Percentiles rank a stretch among this genome's conserved stretches.
Evolutionary conservation across 2,329 filamentous ascomycete genomes (phyloP).

Genomic region (Exophiala alcalophila): DNA sequence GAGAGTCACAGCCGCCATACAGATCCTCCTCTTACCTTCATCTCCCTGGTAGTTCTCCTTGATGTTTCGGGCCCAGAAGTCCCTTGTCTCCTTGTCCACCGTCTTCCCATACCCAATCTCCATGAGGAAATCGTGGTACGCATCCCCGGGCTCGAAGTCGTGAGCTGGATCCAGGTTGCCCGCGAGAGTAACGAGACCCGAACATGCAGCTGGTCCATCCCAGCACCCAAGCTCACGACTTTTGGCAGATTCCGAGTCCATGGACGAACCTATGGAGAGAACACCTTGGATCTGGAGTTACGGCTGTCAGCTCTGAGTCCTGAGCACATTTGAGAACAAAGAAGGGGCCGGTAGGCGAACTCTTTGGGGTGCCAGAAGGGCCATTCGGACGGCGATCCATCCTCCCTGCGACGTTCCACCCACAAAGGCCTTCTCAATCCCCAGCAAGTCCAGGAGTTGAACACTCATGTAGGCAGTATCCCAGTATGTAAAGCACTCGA

Average conservation of each 20-base stretch:
- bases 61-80: conserved; percentile 46
- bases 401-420: conserved; percentile 55
- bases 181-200: background rate
- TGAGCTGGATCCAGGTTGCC: conserved; percentile 34
- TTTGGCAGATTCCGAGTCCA: conserved; percentile 50
- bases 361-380: conserved; percentile 49
- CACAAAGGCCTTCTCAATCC: conserved; percentile 29
- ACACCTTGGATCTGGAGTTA: conserved; percentile 52
- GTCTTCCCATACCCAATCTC: conserved; percentile 48
- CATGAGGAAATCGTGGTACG: conserved; percentile 47
- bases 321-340: too few species aligned
- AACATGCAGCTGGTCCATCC: conserved; percentile 40
- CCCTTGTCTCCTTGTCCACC: conserved; percentile 37
- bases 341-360: conserved; percentile 31
- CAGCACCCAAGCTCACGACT: conserved; percentile 49
- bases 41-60: conserved; percentile 49
- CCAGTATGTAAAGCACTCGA: conserved; percentile 55
- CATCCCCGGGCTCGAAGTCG: conserved; percentile 43
- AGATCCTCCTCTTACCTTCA: conserved; percentile 45
- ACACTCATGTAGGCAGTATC: conserved; percentile 50
- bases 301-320: too few species aligned
- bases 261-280: conserved; percentile 52
- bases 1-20: conserved; percentile 51
- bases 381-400: conserved; percentile 53
- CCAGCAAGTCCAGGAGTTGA: conserved; percentile 29